Conservation (phyloP, 305 asterid species). For the Caryopteris hybrid region DNA sequence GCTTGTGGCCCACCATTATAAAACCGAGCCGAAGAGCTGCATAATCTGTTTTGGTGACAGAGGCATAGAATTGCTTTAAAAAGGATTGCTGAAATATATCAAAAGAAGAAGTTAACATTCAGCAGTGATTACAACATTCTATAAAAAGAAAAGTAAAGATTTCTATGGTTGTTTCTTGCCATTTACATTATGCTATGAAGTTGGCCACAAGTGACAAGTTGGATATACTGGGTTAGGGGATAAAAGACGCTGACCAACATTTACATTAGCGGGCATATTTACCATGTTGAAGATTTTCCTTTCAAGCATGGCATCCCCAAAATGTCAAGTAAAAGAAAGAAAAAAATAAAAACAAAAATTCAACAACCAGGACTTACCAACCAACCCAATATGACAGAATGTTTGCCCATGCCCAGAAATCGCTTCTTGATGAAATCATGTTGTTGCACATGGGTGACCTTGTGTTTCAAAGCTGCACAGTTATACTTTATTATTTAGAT, state of each 20-base stretch:
- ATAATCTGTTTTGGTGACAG: conserved; percentile 91
- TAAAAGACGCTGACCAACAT: background rate
- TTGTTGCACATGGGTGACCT: conserved; percentile 71
- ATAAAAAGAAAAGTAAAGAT: background rate
- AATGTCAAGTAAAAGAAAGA: background rate
- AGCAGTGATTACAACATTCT: background rate
- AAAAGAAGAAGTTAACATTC: conserved; percentile 9
- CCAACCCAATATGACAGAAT: conserved; percentile 57
- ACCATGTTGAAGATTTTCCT: background rate
- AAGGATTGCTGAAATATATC: conserved; percentile 64
- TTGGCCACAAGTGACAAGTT: too few relatives aligned
- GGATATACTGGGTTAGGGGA: too few relatives aligned
- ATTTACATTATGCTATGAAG: background rate
- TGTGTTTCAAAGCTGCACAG: conserved; percentile 57
- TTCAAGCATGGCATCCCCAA: background rate
- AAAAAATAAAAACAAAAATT: too few relatives aligned
- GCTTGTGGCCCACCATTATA: conserved; percentile 52
- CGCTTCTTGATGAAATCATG: conserved; percentile 84
- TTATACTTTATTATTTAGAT: conserved; percentile 6
- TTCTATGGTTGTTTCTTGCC: background rate
- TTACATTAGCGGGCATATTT: background rate
- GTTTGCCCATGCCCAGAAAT: conserved; percentile 64
- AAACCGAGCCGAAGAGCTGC: conserved; percentile 86
- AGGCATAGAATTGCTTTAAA: conserved; percentile 86
- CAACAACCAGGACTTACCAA: conserved; percentile 47